phyloP scores from a whole-genome alignment of 495 filamentous ascomycete genomes.

The Hypoxylon fuscum region DNA sequence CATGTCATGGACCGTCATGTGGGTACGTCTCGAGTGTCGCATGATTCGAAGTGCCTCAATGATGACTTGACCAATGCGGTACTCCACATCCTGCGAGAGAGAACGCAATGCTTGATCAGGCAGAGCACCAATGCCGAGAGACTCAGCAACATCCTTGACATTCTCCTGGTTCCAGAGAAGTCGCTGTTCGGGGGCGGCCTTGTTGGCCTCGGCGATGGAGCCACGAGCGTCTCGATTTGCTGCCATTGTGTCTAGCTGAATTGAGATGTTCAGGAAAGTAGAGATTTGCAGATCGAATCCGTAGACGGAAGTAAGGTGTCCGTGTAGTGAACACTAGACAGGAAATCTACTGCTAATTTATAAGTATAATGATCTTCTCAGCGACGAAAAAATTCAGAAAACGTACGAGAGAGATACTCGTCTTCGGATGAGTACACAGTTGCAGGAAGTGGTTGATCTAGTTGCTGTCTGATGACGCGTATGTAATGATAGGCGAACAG shows the following conservation, averaged over 20 bases:
- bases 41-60: constrained; percentile 95
- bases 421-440: no score
- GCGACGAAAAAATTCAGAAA: no score
- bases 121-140: constrained; percentile 83
- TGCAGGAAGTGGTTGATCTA: no score
- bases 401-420: no score
- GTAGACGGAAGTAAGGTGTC: no score
- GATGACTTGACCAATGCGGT: constrained; percentile 88
- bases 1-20: constrained; percentile 85
- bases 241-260: constrained; percentile 21
- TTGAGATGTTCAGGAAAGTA: no score
- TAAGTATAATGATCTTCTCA: no score
- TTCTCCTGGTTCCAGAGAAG: constrained; percentile 95
- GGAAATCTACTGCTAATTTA: no score
- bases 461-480: no score
- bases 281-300: no score
- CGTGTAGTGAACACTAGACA: no score
- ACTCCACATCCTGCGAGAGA: constrained; percentile 93
- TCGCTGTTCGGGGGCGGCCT: constrained; percentile 24
- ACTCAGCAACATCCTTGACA: constrained; percentile 93
- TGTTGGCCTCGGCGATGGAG: constrained; percentile 26
- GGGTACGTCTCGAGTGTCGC: constrained; percentile 84
- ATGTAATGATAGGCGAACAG: no score
- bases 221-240: constrained; percentile 27
- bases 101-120: constrained; percentile 82